Percentiles rank a stretch among this genome's conserved stretches.
phyloP scores from a whole-genome alignment of 441 rosid species.

The Hura crepitans region DNA sequence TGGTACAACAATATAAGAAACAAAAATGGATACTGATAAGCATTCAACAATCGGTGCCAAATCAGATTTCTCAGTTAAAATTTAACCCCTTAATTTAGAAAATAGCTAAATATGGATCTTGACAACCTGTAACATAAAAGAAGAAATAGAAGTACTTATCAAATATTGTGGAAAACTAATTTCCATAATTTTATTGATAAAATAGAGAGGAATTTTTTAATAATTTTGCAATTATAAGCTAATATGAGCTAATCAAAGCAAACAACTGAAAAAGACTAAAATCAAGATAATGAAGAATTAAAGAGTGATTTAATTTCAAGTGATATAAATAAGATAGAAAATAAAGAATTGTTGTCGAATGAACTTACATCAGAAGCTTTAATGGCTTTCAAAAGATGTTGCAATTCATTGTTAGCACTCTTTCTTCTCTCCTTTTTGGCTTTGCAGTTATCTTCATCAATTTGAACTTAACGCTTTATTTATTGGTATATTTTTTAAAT shows the following conservation, averaged over 20 bases:
- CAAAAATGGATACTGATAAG: slow-evolving; percentile 55
- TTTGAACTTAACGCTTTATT: background rate
- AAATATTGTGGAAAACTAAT: background rate
- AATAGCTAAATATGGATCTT: slow-evolving; percentile 55
- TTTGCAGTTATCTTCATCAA: background rate
- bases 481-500: too few species aligned
- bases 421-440: slow-evolving; percentile 35
- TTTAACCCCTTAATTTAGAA: slow-evolving; percentile 38
- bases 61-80: slow-evolving; percentile 36
- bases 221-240: background rate
- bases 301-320: background rate
- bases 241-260: background rate
- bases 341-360: background rate
- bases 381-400: slow-evolving; percentile 40
- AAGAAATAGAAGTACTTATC: background rate
- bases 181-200: background rate
- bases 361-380: slow-evolving; percentile 58
- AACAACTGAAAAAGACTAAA: background rate
- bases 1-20: background rate
- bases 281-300: background rate
- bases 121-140: slow-evolving; percentile 42
- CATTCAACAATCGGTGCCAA: slow-evolving; percentile 38
- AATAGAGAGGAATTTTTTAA: background rate
- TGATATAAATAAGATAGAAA: background rate
- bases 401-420: slow-evolving; percentile 32